Evolutionary conservation across 2,329 filamentous ascomycete species (phyloP), one percentile per base, ranked within the genome.

Genomic region (Penicillium olsonii): DNA sequence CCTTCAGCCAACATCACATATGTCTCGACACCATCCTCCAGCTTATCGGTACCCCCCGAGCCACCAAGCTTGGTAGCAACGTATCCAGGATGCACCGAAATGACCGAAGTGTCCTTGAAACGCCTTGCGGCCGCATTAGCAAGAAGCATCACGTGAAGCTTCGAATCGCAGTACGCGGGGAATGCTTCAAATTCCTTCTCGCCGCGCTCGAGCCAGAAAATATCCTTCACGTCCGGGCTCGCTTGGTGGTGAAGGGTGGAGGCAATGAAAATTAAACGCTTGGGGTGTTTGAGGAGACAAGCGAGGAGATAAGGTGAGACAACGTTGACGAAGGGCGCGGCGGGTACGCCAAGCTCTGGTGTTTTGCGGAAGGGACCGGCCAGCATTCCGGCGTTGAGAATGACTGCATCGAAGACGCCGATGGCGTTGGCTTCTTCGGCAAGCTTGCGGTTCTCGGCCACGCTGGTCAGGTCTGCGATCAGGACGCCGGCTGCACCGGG

Each of bases 321-420:
- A 0, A 74, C 77, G 60, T 84, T 84, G 46, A 83, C 78, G 2
- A 77, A 74, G 35, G 80, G 76, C 11, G 80, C 64, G 9, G 69
- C 67, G 0, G 78, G 73, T 14, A 80, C 65, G 22, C 73, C 75
- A 29, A 76, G 70, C 10, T 61, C 63, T 1, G 73, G 76, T 14
- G 56, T 65, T 50, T 72, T 75, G 52, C 61, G 67, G 56, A 63
- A 71, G 33, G 60, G 67, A 14, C 74, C 74, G 24, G 64, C 65
- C 45, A 74, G 74, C 19, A 81, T 55, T 3, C 79, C 80, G 0
- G 81, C 81, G 52, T 83, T 84, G 66, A 83, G 81, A 24, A 84
- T 70, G 15, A 84, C 67, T 26, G 73, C 72, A 60, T 84, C 81
- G 58, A 79, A 83, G 0, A 71, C 66, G 0, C 78, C 79, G 5